Conservation (phyloP, 2,329 filamentous ascomycete genomes). For the Colletotrichum sp. region DNA sequence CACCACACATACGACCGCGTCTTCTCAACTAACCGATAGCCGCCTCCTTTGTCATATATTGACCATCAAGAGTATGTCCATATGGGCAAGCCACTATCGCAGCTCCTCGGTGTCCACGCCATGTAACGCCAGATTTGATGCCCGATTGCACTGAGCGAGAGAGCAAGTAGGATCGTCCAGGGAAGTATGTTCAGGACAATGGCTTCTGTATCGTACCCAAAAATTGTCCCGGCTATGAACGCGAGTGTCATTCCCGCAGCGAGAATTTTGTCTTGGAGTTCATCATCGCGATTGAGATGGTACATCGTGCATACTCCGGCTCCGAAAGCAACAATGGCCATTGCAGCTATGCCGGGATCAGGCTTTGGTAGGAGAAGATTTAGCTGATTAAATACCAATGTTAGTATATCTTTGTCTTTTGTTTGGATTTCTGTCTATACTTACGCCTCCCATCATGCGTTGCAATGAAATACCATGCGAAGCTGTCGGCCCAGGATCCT, state of each 20-base stretch:
- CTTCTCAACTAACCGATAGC: accelerated
- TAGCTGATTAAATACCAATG: no score
- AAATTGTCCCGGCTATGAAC: background rate
- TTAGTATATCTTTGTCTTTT: no score
- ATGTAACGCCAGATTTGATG: background rate
- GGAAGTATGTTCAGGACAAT: background rate
- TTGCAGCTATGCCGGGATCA: background rate
- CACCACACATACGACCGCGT: no score
- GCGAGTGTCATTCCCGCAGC: background rate
- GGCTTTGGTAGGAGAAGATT: no score
- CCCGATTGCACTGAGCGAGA: background rate
- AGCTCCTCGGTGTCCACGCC: no score
- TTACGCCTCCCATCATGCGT: no score
- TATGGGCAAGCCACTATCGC: no score
- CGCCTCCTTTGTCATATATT: no score
- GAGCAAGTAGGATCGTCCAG: background rate
- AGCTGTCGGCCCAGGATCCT: no score
- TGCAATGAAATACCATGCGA: no score
- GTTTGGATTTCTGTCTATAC: no score
- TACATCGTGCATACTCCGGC: background rate
- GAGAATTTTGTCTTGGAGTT: background rate
- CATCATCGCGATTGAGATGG: background rate
- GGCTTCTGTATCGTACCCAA: background rate
- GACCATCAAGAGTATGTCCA: no score
- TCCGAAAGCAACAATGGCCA: background rate